Conservation (phyloP, 2,329 filamentous ascomycete genomes). For the Parafenestella ontariensis region DNA sequence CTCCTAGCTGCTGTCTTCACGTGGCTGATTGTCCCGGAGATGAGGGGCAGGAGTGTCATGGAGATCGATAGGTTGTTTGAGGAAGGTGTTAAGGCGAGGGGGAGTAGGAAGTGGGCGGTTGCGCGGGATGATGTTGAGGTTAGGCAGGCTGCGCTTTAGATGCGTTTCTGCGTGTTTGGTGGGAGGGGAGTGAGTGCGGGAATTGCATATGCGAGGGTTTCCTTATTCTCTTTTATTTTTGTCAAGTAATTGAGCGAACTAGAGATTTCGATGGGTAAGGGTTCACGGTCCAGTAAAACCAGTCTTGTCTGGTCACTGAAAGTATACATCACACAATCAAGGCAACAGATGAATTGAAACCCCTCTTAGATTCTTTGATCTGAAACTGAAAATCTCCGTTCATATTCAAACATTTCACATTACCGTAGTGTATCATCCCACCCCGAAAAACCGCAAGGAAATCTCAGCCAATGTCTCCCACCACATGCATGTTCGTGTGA, state of each 20-base stretch:
- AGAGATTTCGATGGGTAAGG: no score
- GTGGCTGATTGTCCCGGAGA: constrained; percentile 56
- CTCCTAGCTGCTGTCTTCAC: constrained; percentile 2
- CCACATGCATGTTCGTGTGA: not conserved
- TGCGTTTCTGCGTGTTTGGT: not conserved
- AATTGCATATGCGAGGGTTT: no score
- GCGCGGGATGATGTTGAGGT: not conserved
- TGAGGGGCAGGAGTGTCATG: constrained; percentile 56
- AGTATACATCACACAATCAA: not conserved
- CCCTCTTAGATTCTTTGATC: not conserved
- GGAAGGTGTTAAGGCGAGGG: constrained; percentile 17
- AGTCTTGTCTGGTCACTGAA: not conserved
- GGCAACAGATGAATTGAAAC: not conserved
- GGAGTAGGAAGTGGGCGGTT: constrained; percentile 21
- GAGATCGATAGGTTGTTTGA: constrained; percentile 58
- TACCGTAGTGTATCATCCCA: not conserved
- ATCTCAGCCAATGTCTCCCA: not conserved
- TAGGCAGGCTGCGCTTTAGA: not conserved
- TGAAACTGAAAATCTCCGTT: not conserved
- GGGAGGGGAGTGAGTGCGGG: no score
- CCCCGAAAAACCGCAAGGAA: not conserved
- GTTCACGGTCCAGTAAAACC: no score
- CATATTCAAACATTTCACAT: not conserved
- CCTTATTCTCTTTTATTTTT: no score
- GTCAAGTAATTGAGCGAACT: no score